phyloP scores from a whole-genome alignment of 352 stramenopile species.

The Phytophthora vignae region DNA sequence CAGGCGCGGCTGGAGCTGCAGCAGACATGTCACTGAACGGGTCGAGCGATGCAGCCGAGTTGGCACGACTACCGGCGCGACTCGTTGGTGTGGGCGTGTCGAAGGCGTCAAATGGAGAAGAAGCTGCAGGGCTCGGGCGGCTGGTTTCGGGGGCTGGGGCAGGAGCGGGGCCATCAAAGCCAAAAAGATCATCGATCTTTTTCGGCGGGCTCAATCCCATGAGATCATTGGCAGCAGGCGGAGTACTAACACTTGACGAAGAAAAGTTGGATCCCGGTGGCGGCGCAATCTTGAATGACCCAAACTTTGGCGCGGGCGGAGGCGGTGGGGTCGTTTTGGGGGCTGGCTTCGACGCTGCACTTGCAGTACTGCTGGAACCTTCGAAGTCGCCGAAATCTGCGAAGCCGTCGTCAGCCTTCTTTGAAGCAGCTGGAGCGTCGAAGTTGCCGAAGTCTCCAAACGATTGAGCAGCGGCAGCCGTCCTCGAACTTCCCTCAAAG shows the following conservation, averaged over 20 bases:
- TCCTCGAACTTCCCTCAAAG: slow-evolving; percentile 59
- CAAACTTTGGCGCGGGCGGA: slow-evolving; percentile 45
- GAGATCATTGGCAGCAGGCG: slow-evolving; percentile 59
- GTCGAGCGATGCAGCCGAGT: slow-evolving; percentile 41
- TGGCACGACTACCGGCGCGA: slow-evolving; percentile 21
- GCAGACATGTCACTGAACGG: slow-evolving; percentile 45
- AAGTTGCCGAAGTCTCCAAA: slow-evolving; percentile 70
- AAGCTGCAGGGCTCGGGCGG: slow-evolving; percentile 18
- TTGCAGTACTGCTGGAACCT: slow-evolving; percentile 27
- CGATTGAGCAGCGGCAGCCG: slow-evolving; percentile 27
- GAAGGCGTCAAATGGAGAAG: slow-evolving; percentile 55
- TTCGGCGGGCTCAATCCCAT: slow-evolving; percentile 70
- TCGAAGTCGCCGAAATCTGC: slow-evolving; percentile 70
- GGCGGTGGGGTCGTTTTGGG: slow-evolving; percentile 38
- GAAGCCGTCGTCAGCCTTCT: slow-evolving; percentile 39
- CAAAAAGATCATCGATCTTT: slow-evolving; percentile 56
- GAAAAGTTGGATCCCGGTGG: slow-evolving; percentile 61
- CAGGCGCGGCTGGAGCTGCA: slow-evolving; percentile 13
- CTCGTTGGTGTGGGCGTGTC: slow-evolving; percentile 38
- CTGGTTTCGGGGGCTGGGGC: slow-evolving; percentile 27
- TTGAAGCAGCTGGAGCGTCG: slow-evolving; percentile 31
- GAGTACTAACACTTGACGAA: slow-evolving; percentile 29
- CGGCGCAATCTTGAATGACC: slow-evolving; percentile 76
- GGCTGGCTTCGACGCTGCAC: slow-evolving; percentile 31
- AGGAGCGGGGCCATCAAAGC: slow-evolving; percentile 55